Percentiles rank a stretch among this genome's conserved stretches.
Conservation (phyloP, 2,329 filamentous ascomycete species). For the Arthrobotrys entomopaga region DNA sequence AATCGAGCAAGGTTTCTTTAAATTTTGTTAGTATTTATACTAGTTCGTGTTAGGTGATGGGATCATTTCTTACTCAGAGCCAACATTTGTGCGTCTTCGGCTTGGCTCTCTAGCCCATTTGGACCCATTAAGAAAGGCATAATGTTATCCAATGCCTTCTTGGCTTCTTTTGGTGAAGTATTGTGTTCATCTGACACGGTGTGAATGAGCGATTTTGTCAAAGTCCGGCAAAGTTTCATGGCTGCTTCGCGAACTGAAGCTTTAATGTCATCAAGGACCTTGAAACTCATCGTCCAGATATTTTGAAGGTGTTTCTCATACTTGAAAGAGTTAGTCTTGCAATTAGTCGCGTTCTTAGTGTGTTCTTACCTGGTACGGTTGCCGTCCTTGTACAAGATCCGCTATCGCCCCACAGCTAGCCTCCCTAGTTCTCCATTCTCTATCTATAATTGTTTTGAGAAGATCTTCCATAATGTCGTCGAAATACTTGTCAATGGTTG, state of each 20-base stretch:
- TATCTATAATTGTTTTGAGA: slow-evolving; percentile 83
- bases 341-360: slow-evolving; percentile 62
- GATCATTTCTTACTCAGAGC: slow-evolving; percentile 64
- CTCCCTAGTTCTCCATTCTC: slow-evolving; percentile 92
- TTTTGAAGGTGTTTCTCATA: slow-evolving; percentile 86
- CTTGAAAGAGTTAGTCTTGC: slow-evolving; percentile 61
- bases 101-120: slow-evolving; percentile 87
- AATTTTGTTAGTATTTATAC: slow-evolving; percentile 2
- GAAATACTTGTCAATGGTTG: slow-evolving; percentile 82
- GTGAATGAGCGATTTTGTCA: slow-evolving; percentile 86
- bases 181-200: slow-evolving; percentile 58
- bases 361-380: slow-evolving; percentile 35
- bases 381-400: slow-evolving; percentile 84
- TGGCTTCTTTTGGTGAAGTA: slow-evolving; percentile 57
- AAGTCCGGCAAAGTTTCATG: slow-evolving; percentile 79
- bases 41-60: slow-evolving; percentile 2
- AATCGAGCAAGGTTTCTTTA: slow-evolving; percentile 78
- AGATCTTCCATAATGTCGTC: slow-evolving; percentile 89
- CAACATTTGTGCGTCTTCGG: slow-evolving; percentile 86
- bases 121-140: slow-evolving; percentile 90
- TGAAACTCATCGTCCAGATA: slow-evolving; percentile 86
- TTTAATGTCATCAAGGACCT: slow-evolving; percentile 96
- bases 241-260: slow-evolving; percentile 85
- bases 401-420: slow-evolving; percentile 90
- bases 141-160: slow-evolving; percentile 77